Evolutionary conservation across 177 flowering plant genomes (phyloP).

Genomic region (Vitis hybrid): DNA sequence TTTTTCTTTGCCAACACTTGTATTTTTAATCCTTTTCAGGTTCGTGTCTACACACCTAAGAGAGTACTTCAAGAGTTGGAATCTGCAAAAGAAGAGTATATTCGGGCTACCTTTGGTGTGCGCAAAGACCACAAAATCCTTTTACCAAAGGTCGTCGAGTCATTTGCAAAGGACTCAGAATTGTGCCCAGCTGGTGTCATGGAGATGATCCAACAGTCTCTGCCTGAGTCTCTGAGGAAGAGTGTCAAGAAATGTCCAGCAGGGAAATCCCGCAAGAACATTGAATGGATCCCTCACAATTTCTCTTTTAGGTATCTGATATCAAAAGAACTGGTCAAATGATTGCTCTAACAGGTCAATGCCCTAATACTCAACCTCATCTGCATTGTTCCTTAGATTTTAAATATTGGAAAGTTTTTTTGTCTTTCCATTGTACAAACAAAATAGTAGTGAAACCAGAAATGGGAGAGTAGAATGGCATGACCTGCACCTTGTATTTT

Average conservation of each 20-base stretch:
- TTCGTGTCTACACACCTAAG: constrained; percentile 84
- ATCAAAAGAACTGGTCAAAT: constrained; percentile 71
- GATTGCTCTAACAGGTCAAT: constrained; percentile 14
- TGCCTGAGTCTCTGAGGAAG: constrained; percentile 65
- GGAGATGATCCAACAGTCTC: constrained; percentile 60
- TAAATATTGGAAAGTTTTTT: not conserved
- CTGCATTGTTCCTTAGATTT: constrained; percentile 16
- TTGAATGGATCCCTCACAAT: constrained; percentile 86
- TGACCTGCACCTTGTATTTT: constrained; percentile 8
- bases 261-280: constrained; percentile 57
- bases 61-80: constrained; percentile 79
- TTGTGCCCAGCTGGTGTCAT: constrained; percentile 52
- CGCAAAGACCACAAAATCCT: constrained; percentile 65
- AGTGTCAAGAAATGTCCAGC: constrained; percentile 47
- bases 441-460: constrained; percentile 15
- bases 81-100: constrained; percentile 84
- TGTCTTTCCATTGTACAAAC: constrained; percentile 31
- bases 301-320: constrained; percentile 80
- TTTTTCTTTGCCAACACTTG: not conserved
- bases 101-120: constrained; percentile 73
- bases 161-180: constrained; percentile 70
- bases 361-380: not conserved
- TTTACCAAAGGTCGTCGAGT: constrained; percentile 78
- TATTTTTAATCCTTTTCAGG: constrained; percentile 36
- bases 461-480: constrained; percentile 12